These are phyloP conservation scores for Panicum hallii DNA, from an alignment of 202 grass and related monocot species.

Conservation along the genomic window DNA sequence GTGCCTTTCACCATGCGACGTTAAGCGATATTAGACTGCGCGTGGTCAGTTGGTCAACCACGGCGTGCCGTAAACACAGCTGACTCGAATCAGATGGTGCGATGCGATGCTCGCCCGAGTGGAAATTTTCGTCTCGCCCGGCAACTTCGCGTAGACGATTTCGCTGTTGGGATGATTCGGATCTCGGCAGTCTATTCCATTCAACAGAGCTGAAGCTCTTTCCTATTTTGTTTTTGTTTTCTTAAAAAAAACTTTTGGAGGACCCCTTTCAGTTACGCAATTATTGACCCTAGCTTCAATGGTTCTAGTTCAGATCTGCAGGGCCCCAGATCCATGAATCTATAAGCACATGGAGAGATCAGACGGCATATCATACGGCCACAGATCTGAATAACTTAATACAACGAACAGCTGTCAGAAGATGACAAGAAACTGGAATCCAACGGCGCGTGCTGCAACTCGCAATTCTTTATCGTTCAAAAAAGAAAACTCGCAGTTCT, in stretches of 20 bases:
- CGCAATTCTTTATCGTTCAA: background rate
- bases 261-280: background rate
- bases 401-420: background rate
- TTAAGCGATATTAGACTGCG: too few species aligned
- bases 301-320: constrained; percentile 15
- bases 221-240: too few species aligned
- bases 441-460: background rate
- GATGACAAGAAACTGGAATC: background rate
- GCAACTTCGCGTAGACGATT: background rate
- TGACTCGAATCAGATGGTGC: background rate
- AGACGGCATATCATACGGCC: background rate
- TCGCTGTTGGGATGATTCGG: background rate
- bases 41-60: too few species aligned
- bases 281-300: background rate
- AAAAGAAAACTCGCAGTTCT: background rate
- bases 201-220: background rate
- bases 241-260: background rate
- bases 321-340: constrained; percentile 34
- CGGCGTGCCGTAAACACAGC: too few species aligned
- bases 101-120: background rate
- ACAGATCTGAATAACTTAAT: background rate
- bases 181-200: background rate
- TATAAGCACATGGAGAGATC: constrained; percentile 54
- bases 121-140: background rate
- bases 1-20: too few species aligned